Conservation (phyloP, 768 basidiomycete species). For the Leccinum truebloodii region DNA sequence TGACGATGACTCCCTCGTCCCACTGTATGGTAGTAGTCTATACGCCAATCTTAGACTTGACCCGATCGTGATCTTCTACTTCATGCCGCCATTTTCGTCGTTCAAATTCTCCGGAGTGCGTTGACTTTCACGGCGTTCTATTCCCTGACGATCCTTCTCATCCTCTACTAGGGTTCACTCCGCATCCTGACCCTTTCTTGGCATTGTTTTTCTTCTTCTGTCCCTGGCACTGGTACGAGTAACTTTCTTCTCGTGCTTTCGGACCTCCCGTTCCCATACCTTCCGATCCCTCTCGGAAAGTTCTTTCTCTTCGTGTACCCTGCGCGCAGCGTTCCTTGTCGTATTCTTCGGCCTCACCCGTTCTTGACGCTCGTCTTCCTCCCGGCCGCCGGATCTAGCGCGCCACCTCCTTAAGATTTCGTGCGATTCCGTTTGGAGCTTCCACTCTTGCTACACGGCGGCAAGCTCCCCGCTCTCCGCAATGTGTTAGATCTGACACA, state of each 20-base stretch:
- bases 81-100: conserved; percentile 21
- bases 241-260: conserved; percentile 5
- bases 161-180: conserved; percentile 8
- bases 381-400: too few relatives aligned
- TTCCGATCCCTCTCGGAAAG: conserved; percentile 4
- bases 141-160: conserved; percentile 8
- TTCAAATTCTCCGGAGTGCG: conserved; percentile 1
- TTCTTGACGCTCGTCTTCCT: too few relatives aligned
- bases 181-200: conserved; percentile 1
- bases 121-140: conserved; percentile 9
- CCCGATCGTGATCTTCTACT: conserved; percentile 3
- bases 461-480: too few relatives aligned
- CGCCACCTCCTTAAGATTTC: too few relatives aligned
- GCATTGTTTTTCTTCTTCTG: conserved; percentile 5
- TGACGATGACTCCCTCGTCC: too few relatives aligned
- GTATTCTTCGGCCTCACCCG: conserved; percentile 2
- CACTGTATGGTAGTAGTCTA: too few relatives aligned
- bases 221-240: neutral
- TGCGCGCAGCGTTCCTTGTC: neutral
- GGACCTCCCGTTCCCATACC: conserved; percentile 6
- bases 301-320: conserved; percentile 7
- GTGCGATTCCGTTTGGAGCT: too few relatives aligned
- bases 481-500: too few relatives aligned
- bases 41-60: too few relatives aligned
- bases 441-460: too few relatives aligned